These are phyloP conservation scores for Aspergillus pseudoglaucus DNA, from an alignment of 2,329 filamentous ascomycete species.

Conservation along the genomic window DNA sequence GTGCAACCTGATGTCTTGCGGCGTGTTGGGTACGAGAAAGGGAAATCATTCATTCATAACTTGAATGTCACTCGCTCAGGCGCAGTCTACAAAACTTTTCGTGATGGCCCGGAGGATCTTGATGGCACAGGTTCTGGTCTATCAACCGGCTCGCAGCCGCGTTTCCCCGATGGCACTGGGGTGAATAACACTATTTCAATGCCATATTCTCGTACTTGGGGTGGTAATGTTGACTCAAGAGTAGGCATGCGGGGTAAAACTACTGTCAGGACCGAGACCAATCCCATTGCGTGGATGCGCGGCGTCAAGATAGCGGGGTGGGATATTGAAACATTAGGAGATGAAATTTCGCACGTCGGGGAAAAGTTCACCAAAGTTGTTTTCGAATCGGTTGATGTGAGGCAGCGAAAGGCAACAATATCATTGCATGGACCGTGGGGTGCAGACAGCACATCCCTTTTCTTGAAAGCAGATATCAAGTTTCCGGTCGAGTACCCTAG, in stretches of 20 bases:
- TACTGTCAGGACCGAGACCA: slow-evolving; percentile 44
- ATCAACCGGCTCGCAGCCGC: slow-evolving; percentile 19
- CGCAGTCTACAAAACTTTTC: slow-evolving; percentile 77
- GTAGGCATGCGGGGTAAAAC: slow-evolving; percentile 45
- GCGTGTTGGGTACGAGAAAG: slow-evolving; percentile 67
- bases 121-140: slow-evolving; percentile 44
- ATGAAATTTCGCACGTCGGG: slow-evolving; percentile 56
- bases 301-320: slow-evolving; percentile 54
- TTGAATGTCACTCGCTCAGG: slow-evolving; percentile 74
- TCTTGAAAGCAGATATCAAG: slow-evolving; percentile 51
- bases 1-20: slow-evolving; percentile 59
- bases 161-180: slow-evolving; percentile 29
- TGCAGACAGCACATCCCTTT: slow-evolving; percentile 44
- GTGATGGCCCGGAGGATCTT: slow-evolving; percentile 54
- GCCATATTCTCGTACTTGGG: slow-evolving; percentile 46
- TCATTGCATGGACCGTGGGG: slow-evolving; percentile 58
- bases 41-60: slow-evolving; percentile 56
- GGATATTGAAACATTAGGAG: slow-evolving; percentile 51
- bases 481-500: slow-evolving; percentile 54
- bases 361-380: slow-evolving; percentile 55
- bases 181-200: slow-evolving; percentile 43
- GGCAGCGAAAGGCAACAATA: slow-evolving; percentile 48
- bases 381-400: slow-evolving; percentile 54
- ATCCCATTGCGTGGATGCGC: slow-evolving; percentile 59
- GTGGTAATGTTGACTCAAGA: slow-evolving; percentile 43